phyloP scores from a whole-genome alignment of 225 moss, liverwort and hornwort species.

The Pseudisothecium myosuroides region DNA sequence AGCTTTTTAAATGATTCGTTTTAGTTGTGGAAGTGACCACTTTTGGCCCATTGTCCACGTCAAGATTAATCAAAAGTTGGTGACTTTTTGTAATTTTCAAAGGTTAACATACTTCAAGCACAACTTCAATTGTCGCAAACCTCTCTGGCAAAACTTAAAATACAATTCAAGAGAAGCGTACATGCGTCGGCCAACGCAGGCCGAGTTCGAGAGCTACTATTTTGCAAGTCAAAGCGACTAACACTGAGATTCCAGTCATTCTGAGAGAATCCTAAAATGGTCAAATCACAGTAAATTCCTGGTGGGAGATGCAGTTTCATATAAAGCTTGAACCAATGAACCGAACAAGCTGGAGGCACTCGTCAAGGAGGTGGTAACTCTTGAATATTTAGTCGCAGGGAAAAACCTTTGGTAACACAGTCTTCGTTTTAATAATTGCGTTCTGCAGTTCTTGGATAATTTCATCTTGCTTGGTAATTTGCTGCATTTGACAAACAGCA shows the following conservation, averaged over 20 bases:
- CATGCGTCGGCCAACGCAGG: background rate
- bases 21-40: background rate
- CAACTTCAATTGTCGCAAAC: background rate
- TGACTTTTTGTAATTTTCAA: background rate
- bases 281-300: background rate
- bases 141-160: background rate
- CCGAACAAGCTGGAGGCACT: background rate
- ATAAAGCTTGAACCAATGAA: background rate
- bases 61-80: background rate
- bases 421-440: slow-evolving; percentile 19
- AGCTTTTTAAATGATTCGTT: background rate
- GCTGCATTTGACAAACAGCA: background rate
- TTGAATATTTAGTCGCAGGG: slow-evolving; percentile 14
- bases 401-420: slow-evolving; percentile 15
- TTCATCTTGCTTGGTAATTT: slow-evolving; percentile 31
- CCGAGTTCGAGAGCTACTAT: background rate
- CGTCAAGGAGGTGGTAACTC: no score
- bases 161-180: background rate
- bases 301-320: background rate
- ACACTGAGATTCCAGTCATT: background rate
- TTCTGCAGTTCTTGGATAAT: slow-evolving; percentile 25
- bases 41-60: background rate
- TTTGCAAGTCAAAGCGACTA: background rate
- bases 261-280: background rate
- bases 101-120: background rate